Percentiles rank a stretch among this genome's conserved stretches.
Conservation (phyloP, 306 rosid species). For the Abrus precatorius region DNA sequence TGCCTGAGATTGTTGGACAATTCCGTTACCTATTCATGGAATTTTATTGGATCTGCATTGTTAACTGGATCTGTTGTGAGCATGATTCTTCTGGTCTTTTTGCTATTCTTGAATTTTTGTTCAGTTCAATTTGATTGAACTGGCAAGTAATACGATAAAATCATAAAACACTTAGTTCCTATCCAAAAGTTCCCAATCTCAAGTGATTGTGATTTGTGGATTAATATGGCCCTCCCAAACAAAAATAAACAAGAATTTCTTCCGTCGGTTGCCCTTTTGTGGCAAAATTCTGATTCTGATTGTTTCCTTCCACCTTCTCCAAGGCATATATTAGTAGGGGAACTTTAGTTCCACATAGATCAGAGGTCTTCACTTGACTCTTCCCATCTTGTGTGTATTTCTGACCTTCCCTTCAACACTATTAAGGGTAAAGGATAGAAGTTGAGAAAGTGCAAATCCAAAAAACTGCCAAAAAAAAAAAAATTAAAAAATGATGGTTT, state of each 20-base stretch:
- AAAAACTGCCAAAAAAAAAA: background rate
- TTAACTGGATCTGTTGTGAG: background rate
- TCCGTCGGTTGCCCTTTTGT: background rate
- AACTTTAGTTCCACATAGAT: background rate
- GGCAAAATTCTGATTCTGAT: background rate
- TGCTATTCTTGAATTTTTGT: background rate
- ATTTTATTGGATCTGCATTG: background rate
- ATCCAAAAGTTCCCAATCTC: background rate
- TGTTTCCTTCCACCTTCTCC: background rate
- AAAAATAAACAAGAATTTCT: background rate
- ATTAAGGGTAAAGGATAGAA: background rate
- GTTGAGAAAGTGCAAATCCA: background rate
- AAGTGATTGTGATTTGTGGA: constrained; percentile 12
- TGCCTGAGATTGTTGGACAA: constrained; percentile 1
- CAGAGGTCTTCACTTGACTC: background rate
- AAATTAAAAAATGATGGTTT: background rate
- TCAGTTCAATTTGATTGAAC: constrained; percentile 1
- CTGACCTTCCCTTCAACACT: background rate
- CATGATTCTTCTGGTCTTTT: background rate
- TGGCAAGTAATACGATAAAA: background rate
- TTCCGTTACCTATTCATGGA: background rate
- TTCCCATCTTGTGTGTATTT: background rate
- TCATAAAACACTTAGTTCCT: background rate
- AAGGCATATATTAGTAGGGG: background rate
- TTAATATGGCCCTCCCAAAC: background rate